These are phyloP conservation scores for Fomitopsis serialis DNA, from an alignment of 768 basidiomycete species.

Conservation along the genomic window DNA sequence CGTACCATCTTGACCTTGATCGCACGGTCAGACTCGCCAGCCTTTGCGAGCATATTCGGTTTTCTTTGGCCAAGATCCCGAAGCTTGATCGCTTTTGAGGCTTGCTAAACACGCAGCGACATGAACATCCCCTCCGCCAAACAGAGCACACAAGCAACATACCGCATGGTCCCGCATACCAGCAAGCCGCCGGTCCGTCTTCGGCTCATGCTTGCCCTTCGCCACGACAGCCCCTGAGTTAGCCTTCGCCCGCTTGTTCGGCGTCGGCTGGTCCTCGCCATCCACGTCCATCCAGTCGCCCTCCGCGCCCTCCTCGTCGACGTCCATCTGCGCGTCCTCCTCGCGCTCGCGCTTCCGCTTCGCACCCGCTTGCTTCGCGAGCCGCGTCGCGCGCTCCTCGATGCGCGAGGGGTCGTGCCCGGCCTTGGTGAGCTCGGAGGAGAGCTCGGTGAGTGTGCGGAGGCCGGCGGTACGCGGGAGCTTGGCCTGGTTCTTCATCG, in stretches of 20 bases:
- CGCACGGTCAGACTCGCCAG: conserved; percentile 83
- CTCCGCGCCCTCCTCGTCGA: conserved; percentile 41
- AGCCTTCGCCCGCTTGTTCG: conserved; percentile 56
- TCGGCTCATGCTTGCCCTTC: conserved; percentile 51
- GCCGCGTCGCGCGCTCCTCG: conserved; percentile 78
- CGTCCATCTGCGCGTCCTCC: conserved; percentile 61
- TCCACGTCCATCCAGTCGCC: conserved; percentile 41
- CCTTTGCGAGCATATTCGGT: conserved; percentile 85
- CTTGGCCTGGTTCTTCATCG: conserved; percentile 77
- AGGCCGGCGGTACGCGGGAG: conserved; percentile 73
- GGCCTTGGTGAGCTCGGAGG: conserved; percentile 74
- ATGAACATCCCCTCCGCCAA: background rate
- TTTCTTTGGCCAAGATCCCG: conserved; percentile 84
- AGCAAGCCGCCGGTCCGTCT: conserved; percentile 67
- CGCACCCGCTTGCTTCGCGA: conserved; percentile 68
- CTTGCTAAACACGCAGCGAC: conserved; percentile 50
- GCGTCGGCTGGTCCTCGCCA: conserved; percentile 38
- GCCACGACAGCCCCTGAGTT: conserved; percentile 52
- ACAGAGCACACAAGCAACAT: conserved; percentile 20
- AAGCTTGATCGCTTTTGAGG: conserved; percentile 70
- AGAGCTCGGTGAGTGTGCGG: conserved; percentile 67
- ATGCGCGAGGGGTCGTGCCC: conserved; percentile 87
- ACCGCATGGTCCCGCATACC: conserved; percentile 78
- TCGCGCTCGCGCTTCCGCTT: conserved; percentile 66
- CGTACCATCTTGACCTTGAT: conserved; percentile 81